Evolutionary conservation across 352 stramenopile genomes (phyloP), one percentile per base, ranked within the genome.

Genomic region (Globisporangium mamillatum): DNA sequence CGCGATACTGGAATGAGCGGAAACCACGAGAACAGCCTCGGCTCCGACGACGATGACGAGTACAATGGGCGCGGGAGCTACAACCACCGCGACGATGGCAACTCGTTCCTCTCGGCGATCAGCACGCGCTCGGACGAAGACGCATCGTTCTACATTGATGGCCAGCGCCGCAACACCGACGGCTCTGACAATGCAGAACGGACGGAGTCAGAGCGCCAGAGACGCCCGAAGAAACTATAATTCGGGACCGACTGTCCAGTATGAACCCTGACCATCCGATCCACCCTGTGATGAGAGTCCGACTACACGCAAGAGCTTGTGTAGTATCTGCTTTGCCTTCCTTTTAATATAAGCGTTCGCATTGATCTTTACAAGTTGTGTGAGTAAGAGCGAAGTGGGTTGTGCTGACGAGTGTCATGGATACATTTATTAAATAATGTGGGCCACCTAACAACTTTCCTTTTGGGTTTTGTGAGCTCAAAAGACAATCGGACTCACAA

Each of bases 111-210:
- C 66, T 92, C 84, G 16, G 78, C 84, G 27, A 55, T 88, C 38
- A 93, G 84, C 56, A 70, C 76, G 58, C 79, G 78, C 3, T 93
- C 84, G 1, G 78, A 90, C 32, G 82, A 91, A 52, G 87, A 86
- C 25, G 68, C 73, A 10, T 80, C 68, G 8, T 90, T 86, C 54
- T 86, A 88, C 68, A 78, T 89, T 20, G 56, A 80, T 9, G 75
- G 75, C 22, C 72, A 78, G 29, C 76, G 60, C 1, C 60, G 54
- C 12, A 63, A 64, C 27, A 70, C 55, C 5, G 57, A 55, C 1
- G 75, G 64, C 20, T 52, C 69, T 0, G 12, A 25, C 6, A 65
- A 41, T 1, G 53, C 22, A 10, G 29, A 46, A 6, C 3, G 29
- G n/a, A 54, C 18, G 20, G 53, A 61, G 2, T 32, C 32, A 5